These are phyloP conservation scores for Russula compacta DNA, from an alignment of 768 basidiomycete species.

Conservation along the genomic window DNA sequence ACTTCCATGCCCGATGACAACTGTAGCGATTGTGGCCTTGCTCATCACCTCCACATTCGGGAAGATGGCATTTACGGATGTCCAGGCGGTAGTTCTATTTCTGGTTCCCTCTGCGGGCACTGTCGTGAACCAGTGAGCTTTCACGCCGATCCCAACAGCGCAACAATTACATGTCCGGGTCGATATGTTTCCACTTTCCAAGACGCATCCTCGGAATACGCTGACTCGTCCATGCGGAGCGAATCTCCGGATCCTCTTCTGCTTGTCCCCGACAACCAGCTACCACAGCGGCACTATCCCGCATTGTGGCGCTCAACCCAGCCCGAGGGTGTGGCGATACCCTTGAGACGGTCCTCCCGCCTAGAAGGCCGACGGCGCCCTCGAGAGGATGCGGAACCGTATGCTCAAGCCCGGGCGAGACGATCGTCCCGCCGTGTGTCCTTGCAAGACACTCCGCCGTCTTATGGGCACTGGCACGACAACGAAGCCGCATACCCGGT, in stretches of 20 bases:
- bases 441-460: neutral
- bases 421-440: conserved; percentile 5
- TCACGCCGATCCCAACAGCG: neutral
- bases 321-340: neutral
- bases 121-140: neutral
- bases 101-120: neutral
- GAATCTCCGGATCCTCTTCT: conserved; percentile 9
- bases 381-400: neutral
- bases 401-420: neutral
- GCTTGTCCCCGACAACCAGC: neutral
- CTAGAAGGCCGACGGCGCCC: neutral
- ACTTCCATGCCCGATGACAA: conserved; percentile 4
- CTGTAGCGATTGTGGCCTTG: conserved; percentile 8
- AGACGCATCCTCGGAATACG: neutral
- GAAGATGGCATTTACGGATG: conserved; percentile 11
- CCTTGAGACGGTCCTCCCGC: conserved; percentile 3
- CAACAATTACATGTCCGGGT: neutral
- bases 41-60: neutral
- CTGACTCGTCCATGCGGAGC: neutral
- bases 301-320: conserved; percentile 1
- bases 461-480: neutral
- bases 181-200: neutral
- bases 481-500: neutral
- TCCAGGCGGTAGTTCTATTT: neutral
- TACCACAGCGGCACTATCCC: neutral